Conservation (phyloP, 352 stramenopile genomes). For the Pythium sukuiense region DNA sequence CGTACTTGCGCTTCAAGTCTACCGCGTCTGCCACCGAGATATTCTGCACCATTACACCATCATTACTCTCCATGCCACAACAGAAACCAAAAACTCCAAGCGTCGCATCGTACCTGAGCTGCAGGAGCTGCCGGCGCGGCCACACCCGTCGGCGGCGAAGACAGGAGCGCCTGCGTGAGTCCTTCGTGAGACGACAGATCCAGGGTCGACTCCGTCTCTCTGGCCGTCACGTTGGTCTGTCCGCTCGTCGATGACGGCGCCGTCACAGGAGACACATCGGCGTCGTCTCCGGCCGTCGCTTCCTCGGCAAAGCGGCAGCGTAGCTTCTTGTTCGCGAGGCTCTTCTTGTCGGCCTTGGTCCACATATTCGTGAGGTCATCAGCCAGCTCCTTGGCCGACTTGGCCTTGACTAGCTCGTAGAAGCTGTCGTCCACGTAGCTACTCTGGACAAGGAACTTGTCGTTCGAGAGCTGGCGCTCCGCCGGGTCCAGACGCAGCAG, state of each 20-base stretch:
- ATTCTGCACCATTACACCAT: conserved; percentile 32
- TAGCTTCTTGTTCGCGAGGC: conserved; percentile 87
- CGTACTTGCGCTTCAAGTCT: conserved; percentile 85
- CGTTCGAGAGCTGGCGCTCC: conserved; percentile 82
- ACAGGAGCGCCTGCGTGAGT: neutral
- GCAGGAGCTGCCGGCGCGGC: neutral
- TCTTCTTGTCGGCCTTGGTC: conserved; percentile 75
- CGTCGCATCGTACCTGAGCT: conserved; percentile 15
- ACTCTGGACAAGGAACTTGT: conserved; percentile 90
- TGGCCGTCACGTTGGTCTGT: neutral
- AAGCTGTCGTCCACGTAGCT: conserved; percentile 84
- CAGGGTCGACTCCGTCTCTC: neutral
- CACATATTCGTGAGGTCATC: conserved; percentile 89
- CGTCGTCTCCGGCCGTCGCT: neutral
- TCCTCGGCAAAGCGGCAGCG: conserved; percentile 83
- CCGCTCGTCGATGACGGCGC: neutral
- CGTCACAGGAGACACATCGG: neutral
- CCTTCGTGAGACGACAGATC: neutral
- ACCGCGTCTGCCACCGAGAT: conserved; percentile 60
- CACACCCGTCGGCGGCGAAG: neutral
- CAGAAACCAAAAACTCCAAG: neutral
- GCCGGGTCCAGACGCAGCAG: conserved; percentile 71
- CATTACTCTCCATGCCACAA: neutral
- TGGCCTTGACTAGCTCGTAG: conserved; percentile 86
- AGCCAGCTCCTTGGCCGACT: conserved; percentile 85